A percentile compares a stretch with the other conserved stretches of the same genome.
These are phyloP conservation scores for Striga hermonthica DNA, from an alignment of 305 asterid species.

Conservation along the genomic window DNA sequence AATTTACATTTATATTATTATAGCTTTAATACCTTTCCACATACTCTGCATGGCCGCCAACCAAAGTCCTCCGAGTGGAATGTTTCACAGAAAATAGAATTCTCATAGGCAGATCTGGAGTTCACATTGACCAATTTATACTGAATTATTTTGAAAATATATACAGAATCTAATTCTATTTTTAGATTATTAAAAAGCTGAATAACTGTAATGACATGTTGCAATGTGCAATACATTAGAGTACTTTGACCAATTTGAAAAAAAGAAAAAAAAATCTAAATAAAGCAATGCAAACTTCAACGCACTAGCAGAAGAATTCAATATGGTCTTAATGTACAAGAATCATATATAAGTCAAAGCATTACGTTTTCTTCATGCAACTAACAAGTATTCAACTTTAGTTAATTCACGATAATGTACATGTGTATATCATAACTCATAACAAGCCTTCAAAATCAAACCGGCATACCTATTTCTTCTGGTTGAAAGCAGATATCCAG, in stretches of 20 bases:
- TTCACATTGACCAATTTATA: not conserved
- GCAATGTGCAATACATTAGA: not conserved
- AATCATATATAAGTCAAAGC: no score
- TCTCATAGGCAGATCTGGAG: conserved; percentile 71
- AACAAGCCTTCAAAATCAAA: not conserved
- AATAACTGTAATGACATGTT: conserved; percentile 10
- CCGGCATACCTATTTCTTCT: not conserved
- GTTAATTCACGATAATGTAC: not conserved
- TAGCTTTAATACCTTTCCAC: conserved; percentile 55
- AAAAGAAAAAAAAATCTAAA: not conserved
- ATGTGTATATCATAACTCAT: not conserved
- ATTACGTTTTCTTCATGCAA: not conserved
- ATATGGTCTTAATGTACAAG: not conserved
- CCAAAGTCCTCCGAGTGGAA: conserved; percentile 82
- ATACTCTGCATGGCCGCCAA: conserved; percentile 86
- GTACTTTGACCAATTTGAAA: not conserved
- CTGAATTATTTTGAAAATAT: not conserved
- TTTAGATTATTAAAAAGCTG: not conserved
- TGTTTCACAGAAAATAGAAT: conserved; percentile 60
- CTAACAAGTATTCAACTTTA: not conserved
- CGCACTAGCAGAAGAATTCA: conserved; percentile 6
- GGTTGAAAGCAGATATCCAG: not conserved
- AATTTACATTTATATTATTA: no score
- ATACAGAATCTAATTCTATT: conserved; percentile 1
- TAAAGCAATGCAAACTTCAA: not conserved